Conservation (phyloP, 2,329 filamentous ascomycete genomes). For the Didymella keratinophila region DNA sequence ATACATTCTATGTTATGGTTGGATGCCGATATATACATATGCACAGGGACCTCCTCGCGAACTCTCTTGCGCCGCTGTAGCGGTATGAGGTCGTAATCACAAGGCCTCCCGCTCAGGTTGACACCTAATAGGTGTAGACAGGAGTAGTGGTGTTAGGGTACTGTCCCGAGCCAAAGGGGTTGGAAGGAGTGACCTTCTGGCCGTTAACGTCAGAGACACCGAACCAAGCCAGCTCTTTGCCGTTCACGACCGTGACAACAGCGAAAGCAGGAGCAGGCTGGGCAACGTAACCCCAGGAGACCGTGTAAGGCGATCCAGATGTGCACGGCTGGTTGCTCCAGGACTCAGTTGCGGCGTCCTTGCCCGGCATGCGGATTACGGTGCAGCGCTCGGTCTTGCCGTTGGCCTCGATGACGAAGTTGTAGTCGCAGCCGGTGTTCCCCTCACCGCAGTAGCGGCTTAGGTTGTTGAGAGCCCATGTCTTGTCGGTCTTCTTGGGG, state of each 20-base stretch:
- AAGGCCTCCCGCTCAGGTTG: not conserved
- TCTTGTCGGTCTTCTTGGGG: constrained; percentile 22
- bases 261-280: constrained; percentile 23
- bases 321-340: constrained; percentile 26
- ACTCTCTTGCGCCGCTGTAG: not conserved
- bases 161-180: constrained; percentile 25
- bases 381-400: constrained; percentile 27
- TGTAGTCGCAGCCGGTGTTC: constrained; percentile 30
- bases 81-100: not conserved
- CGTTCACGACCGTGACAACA: constrained; percentile 24
- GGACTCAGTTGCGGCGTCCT: constrained; percentile 24
- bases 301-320: constrained; percentile 13
- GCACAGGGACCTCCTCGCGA: not conserved
- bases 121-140: constrained; percentile 21
- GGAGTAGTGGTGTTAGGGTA: constrained; percentile 18
- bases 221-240: constrained; percentile 27
- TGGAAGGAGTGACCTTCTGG: constrained; percentile 19
- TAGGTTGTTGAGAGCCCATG: constrained; percentile 23
- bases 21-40: constrained; percentile 4
- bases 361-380: constrained; percentile 25
- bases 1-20: constrained; percentile 3
- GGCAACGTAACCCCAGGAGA: constrained; percentile 27
- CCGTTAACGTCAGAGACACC: constrained; percentile 26
- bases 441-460: constrained; percentile 25
- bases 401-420: constrained; percentile 23